Percentiles rank a stretch among this genome's conserved stretches.
phyloP scores from a whole-genome alignment of 2,329 filamentous ascomycete species.

The Arthrobotrys sphaeroides region DNA sequence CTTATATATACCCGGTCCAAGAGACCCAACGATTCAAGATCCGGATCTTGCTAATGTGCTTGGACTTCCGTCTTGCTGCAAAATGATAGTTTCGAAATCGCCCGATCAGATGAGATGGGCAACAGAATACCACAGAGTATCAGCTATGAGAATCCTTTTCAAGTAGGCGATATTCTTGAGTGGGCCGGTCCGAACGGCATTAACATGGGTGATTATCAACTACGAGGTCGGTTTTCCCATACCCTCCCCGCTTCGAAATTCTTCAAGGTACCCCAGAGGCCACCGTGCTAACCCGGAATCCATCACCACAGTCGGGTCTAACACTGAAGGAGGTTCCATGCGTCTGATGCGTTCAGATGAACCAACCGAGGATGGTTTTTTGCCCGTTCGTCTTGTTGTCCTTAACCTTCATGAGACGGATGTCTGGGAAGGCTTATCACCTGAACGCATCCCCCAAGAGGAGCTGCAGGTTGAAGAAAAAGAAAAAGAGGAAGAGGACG shows the following conservation, averaged over 20 bases:
- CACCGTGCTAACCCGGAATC: not conserved
- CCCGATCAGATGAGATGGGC: not conserved
- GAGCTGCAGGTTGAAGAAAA: not conserved
- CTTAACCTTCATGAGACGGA: slow-evolving; percentile 14
- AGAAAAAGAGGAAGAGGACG: not conserved
- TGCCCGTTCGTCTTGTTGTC: slow-evolving; percentile 36
- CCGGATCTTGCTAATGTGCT: too few species aligned
- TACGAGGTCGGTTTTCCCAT: slow-evolving; percentile 15
- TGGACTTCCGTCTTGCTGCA: too few species aligned
- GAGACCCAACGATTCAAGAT: too few species aligned
- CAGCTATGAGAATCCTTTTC: slow-evolving; percentile 8
- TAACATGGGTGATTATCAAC: slow-evolving; percentile 31
- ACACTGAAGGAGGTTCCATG: slow-evolving; percentile 10
- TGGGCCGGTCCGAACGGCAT: slow-evolving; percentile 31
- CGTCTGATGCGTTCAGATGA: slow-evolving; percentile 36
- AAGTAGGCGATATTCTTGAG: slow-evolving; percentile 27
- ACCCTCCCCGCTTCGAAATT: too few species aligned
- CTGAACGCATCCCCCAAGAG: not conserved
- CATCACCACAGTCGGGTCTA: slow-evolving; percentile 22
- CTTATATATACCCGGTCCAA: too few species aligned
- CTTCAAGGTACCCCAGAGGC: too few species aligned
- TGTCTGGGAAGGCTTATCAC: slow-evolving; percentile 1
- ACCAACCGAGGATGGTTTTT: slow-evolving; percentile 10
- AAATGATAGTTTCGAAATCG: slow-evolving; percentile 39
- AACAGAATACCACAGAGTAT: slow-evolving; percentile 12